Base-by-base conservation (phyloP, 2,329 filamentous ascomycete species). In the Pseudogymnoascus pannorum region DNA sequence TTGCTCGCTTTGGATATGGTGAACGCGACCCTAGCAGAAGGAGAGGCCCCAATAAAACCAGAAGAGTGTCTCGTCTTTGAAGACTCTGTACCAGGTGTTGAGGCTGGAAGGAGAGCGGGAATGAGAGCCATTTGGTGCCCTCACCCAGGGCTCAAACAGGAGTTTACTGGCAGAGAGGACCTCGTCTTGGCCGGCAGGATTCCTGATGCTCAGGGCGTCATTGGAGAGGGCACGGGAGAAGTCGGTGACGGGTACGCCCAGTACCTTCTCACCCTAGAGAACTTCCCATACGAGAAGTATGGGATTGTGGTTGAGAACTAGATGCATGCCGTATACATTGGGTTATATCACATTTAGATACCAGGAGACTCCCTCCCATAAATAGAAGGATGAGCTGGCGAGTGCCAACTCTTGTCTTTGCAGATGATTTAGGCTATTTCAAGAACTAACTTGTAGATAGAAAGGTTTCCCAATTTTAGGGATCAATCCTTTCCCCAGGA, bases 41-140 rank as follows among this genome's bases (percentile, higher is more conserved):
- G 84, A 38, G 86, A 88, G 59, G 77, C 81, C 66, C 77, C 82
- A 63, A 87, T 99, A 65, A 79, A 72, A 60, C 91, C 92, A 0
- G 88, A 89, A 67, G 93, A 97, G 75, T 97, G 94, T 72, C 79
- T 99, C 14, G 94, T 97, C 0, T 97, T 99, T 69, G 94, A 99
- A 76, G 94, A 99, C 74, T 91, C 88, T 51, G 92, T 97, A 1
- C 91, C 92, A 0, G 94, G 94, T 3, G 91, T 97, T 2, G 94
- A 99, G 76, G 86, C 91, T 2, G 94, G 92, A 4, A 80, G 94
- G 60, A 84, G 94, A 66, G 94, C 94, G 0, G 93, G 93, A 0
- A 97, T 97, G 93, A 86, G 93, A 66, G 92, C 95, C 11, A 80
- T 96, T 1, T 99, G 94, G 94, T 88, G 86, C 68, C 94, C 94